Conservation (phyloP, 441 rosid genomes). For the Adansonia gregorii region DNA sequence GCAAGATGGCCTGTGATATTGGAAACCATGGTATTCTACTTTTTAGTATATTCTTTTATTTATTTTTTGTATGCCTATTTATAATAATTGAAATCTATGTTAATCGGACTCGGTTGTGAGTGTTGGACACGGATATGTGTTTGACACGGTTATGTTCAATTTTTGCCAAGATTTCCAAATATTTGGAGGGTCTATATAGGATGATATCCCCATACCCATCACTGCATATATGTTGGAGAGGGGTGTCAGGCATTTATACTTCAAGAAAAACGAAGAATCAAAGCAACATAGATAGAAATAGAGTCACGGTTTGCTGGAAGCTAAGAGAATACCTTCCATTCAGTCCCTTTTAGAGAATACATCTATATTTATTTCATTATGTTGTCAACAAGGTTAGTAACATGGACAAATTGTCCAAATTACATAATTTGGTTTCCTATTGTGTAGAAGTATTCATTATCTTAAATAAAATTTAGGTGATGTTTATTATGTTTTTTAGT, state of each 20-base stretch:
- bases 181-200: too few relatives aligned
- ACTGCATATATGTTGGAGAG: too few relatives aligned
- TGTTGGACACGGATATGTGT: too few relatives aligned
- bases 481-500: background rate
- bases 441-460: constrained; percentile 9
- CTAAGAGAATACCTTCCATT: background rate
- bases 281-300: background rate
- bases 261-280: too few relatives aligned
- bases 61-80: background rate
- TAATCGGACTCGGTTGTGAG: too few relatives aligned
- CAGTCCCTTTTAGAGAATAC: constrained; percentile 7
- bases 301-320: background rate
- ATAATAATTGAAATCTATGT: background rate
- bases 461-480: constrained; percentile 11
- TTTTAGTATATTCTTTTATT: background rate
- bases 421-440: background rate
- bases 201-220: too few relatives aligned
- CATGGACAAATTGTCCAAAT: constrained; percentile 13
- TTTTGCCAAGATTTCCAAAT: too few relatives aligned
- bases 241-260: too few relatives aligned
- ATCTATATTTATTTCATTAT: background rate
- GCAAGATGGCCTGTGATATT: constrained; percentile 69
- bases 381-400: background rate
- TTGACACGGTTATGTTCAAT: too few relatives aligned
- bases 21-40: constrained; percentile 68